Evolutionary conservation across 331 rosid genomes (phyloP).

Genomic region (Stylosanthes scabra): DNA sequence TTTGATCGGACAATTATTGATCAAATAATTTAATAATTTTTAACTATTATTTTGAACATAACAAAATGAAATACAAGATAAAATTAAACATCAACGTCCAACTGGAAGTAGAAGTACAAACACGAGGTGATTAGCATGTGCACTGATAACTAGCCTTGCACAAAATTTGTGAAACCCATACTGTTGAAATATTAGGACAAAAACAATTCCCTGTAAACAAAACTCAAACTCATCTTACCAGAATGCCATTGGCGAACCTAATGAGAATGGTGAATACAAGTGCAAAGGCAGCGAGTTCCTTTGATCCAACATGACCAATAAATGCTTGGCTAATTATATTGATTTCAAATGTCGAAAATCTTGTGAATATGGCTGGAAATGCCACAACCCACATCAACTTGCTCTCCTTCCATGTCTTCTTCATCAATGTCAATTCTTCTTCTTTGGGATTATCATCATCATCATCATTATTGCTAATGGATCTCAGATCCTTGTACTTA

Average conservation of each 20-base stretch:
- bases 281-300: constrained; percentile 56
- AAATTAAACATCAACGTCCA: too few relatives aligned
- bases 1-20: too few relatives aligned
- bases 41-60: too few relatives aligned
- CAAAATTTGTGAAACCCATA: too few relatives aligned
- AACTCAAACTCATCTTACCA: too few relatives aligned
- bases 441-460: not conserved
- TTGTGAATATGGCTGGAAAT: constrained; percentile 67
- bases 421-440: constrained; percentile 1
- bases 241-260: constrained; percentile 61
- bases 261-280: constrained; percentile 52
- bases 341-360: constrained; percentile 57
- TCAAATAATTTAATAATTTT: too few relatives aligned
- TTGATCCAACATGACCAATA: constrained; percentile 65
- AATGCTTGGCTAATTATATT: constrained; percentile 60
- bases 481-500: not conserved
- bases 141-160: too few relatives aligned
- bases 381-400: constrained; percentile 62
- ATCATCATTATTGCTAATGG: not conserved
- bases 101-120: too few relatives aligned
- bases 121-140: too few relatives aligned
- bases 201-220: too few relatives aligned
- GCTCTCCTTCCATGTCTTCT: constrained; percentile 53
- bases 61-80: too few relatives aligned
- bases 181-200: too few relatives aligned